Evolutionary conservation across 352 stramenopile species (phyloP).

Genomic region (Blastocystis sp.): DNA sequence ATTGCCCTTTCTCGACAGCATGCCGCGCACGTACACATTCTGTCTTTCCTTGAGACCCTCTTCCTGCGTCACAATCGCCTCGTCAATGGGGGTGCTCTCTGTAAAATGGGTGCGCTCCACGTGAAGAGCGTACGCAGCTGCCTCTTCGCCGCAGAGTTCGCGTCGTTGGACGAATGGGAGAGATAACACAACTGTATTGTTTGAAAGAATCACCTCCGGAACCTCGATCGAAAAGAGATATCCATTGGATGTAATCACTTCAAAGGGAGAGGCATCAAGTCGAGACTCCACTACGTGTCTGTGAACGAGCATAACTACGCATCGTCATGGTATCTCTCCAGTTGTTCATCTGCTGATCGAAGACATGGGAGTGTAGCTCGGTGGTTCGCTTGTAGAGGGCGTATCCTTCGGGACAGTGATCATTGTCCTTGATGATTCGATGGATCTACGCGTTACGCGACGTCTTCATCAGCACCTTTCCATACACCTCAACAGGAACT

Average conservation of each 20-base stretch:
- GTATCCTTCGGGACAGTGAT: background rate
- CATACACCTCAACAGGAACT: conserved; percentile 16
- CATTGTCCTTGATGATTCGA: background rate
- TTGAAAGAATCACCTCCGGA: background rate
- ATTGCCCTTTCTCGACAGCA: background rate
- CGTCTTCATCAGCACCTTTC: background rate
- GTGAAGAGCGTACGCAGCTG: background rate
- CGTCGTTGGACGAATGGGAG: background rate
- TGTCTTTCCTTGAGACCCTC: background rate
- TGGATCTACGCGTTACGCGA: background rate
- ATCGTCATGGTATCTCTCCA: background rate
- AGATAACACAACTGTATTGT: background rate
- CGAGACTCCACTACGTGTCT: background rate
- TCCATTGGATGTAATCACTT: background rate
- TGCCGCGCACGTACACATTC: background rate
- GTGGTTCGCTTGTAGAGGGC: background rate
- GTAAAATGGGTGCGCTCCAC: background rate
- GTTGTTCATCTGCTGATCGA: background rate
- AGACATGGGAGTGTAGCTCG: background rate
- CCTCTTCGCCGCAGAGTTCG: background rate
- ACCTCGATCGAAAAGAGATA: background rate
- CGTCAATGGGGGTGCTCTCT: background rate
- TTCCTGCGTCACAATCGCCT: background rate
- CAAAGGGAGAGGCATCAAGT: background rate
- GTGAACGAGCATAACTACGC: background rate